Base-by-base conservation (phyloP, 1,139 yeast species). In the Candida sanyaensis region DNA sequence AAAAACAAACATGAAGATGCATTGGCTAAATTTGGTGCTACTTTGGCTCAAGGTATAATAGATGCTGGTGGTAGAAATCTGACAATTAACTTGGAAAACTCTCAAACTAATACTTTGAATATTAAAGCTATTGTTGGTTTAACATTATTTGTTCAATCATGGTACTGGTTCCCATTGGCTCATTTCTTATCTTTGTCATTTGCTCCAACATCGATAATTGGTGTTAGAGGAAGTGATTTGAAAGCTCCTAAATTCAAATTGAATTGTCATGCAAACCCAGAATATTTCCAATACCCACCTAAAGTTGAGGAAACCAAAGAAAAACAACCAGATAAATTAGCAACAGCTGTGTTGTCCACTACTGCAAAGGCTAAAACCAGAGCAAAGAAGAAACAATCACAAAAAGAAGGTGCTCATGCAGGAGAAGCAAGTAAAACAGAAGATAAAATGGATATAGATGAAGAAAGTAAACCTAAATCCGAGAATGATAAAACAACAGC, bases 11-110 rank as follows among this genome's bases (percentile, higher is more conserved):
- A 90, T 59, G 97, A 92, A 69, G 99, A 93, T 69, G 96, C 97
- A 6, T 80, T 95, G 69, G 97, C 98, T 40, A 92, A 91, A 70
- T 93, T 92, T 68, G 99, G 99, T 64, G 98, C 99, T 36, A 90
- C 97, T 17, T 75, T 95, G 47, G 93, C 97, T 10, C 98, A 92
- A 72, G 99, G 99, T 67, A 93, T 93, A 56, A 86, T 95, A 65
- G 98, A 93, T 71, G 99, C 99, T 11, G 98, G 99, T 70, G 99
- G 99, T 21, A 84, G 99, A 65, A 93, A 95, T 61, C 96, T 89
- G n/a, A 92, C 98, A 0, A 91, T 93, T 55, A 88, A 88, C 57
- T 76, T 93, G 49, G 98, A 93, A 67, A 89, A 93, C 64, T 63
- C 84, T n/a, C 93, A 90, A 56, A 90, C 97, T 33, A 96, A 91